Percentiles rank a stretch among this genome's conserved stretches.
These are phyloP conservation scores for Boletus rubropictus DNA, from an alignment of 768 basidiomycete genomes.

Conservation along the genomic window DNA sequence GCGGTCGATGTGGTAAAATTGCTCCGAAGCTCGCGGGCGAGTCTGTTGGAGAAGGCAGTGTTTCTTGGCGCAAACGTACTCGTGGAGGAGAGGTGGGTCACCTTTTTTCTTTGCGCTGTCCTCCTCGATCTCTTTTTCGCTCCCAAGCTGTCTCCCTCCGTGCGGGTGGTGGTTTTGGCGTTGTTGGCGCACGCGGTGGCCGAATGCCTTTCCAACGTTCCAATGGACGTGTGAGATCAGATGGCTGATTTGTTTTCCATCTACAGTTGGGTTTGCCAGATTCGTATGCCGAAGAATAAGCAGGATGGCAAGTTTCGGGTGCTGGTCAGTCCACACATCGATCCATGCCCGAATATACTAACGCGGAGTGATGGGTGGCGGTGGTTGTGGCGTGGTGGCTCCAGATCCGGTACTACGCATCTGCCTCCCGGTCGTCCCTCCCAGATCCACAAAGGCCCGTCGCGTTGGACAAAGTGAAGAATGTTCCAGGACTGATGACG, in stretches of 20 bases:
- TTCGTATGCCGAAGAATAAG: conserved; percentile 47
- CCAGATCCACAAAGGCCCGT: conserved; percentile 60
- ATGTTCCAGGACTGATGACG: conserved; percentile 73
- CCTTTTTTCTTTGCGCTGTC: conserved; percentile 22
- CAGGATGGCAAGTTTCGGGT: conserved; percentile 54
- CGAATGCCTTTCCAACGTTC: background rate
- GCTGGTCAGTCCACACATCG: conserved; percentile 37
- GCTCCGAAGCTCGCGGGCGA: conserved; percentile 48
- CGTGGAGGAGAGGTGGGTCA: conserved; percentile 63
- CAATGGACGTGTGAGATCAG: background rate
- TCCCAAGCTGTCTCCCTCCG: background rate
- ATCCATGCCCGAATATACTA: background rate
- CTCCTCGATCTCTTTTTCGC: background rate
- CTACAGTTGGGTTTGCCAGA: conserved; percentile 58
- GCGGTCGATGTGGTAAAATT: conserved; percentile 58
- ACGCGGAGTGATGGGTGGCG: background rate
- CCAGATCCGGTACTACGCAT: conserved; percentile 61
- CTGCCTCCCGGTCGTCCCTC: conserved; percentile 45
- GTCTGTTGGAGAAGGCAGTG: conserved; percentile 46
- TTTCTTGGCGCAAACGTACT: conserved; percentile 53
- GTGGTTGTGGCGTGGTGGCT: no score
- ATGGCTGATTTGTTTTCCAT: conserved; percentile 1
- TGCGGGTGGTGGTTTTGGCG: background rate
- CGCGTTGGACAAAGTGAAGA: conserved; percentile 51
- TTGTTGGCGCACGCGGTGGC: background rate